Base-by-base conservation (phyloP, 192 early-diverging fungal species). In the Gamsiella multidivaricata region DNA sequence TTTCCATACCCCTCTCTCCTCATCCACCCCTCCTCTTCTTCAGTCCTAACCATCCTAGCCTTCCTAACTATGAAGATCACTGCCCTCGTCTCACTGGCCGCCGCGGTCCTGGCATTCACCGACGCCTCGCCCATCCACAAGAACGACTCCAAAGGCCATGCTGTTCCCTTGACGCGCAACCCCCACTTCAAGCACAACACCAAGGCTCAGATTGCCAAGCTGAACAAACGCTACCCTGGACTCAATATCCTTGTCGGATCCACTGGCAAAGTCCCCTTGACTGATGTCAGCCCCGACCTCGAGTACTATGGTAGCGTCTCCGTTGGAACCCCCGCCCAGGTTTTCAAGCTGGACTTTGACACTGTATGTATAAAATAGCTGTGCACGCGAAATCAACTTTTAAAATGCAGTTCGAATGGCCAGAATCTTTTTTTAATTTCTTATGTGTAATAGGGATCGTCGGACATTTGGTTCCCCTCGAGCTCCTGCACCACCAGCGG, bases 301-400 rank as follows among this genome's bases (percentile, higher is more conserved):
- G 78, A 91, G 81, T 91, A 91, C 62, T 91, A 91, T 51, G 87
- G 84, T 54, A 73, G 69, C 11, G 87, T 90, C 39, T 67, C 83
- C 4, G 76, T 90, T 42, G 90, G 90, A 11, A 83, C 88, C 20
- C 90, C 90, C 50, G 83, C 86, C 20, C 87, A 90, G 61, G 78
- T 65, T 20, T 83, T 91, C 74, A 90, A 90, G 68, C 79, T 69
- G 15, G 54, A 85, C 60, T 80, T 89, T 23, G 88, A 89, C 62
- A 89, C 88, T 25, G 60, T 62, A 56, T 20, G 52, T 45, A 14
- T 17, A 3, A n/a, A n/a, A n/a, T n/a, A n/a, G n/a, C n/a, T n/a
- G n/a, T n/a, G n/a, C n/a, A n/a, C n/a, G n/a, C n/a, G n/a, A n/a
- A n/a, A n/a, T n/a, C n/a, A n/a, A n/a, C n/a, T n/a, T n/a, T n/a